Evolutionary conservation across 495 filamentous ascomycete genomes (phyloP).

Genomic region (Mytilinidion resinicola): DNA sequence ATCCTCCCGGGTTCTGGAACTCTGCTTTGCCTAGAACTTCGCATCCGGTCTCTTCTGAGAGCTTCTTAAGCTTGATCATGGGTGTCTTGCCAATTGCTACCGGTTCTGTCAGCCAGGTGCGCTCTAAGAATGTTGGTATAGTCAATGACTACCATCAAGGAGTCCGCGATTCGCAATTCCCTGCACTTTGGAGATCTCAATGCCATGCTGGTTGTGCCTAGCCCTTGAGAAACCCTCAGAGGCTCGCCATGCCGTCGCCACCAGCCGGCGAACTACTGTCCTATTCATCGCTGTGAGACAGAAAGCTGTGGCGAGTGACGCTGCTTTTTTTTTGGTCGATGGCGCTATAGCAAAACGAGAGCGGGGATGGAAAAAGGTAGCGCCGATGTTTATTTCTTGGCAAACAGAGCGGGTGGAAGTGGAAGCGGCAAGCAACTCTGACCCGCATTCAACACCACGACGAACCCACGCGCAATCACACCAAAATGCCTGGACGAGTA

Average conservation of each 20-base stretch:
- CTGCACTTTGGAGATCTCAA: constrained; percentile 63
- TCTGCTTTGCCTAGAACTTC: constrained; percentile 94
- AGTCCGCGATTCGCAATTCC: constrained; percentile 69
- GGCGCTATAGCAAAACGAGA: not conserved
- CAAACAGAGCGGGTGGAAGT: too few relatives aligned
- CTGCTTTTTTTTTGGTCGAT: not conserved
- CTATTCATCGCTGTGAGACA: constrained; percentile 45
- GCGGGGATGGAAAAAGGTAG: constrained; percentile 3
- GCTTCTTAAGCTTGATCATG: constrained; percentile 76
- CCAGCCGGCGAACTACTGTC: constrained; percentile 50
- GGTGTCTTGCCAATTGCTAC: constrained; percentile 95
- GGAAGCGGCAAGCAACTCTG: too few relatives aligned
- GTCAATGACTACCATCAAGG: constrained; percentile 63
- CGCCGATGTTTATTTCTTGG: constrained; percentile 1
- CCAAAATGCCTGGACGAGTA: constrained; percentile 39
- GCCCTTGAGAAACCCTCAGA: constrained; percentile 31
- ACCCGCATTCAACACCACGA: constrained; percentile 2
- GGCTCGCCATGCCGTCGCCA: constrained; percentile 48
- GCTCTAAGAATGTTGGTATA: not conserved
- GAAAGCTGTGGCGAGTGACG: too few relatives aligned
- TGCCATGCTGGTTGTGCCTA: constrained; percentile 17
- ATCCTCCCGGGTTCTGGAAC: constrained; percentile 96
- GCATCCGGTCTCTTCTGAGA: constrained; percentile 90
- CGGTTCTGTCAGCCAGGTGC: not conserved
- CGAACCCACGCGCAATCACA: not conserved